Evolutionary conservation across 1,284 basidiomycete genomes (phyloP).

Genomic region (Mycena sp.): DNA sequence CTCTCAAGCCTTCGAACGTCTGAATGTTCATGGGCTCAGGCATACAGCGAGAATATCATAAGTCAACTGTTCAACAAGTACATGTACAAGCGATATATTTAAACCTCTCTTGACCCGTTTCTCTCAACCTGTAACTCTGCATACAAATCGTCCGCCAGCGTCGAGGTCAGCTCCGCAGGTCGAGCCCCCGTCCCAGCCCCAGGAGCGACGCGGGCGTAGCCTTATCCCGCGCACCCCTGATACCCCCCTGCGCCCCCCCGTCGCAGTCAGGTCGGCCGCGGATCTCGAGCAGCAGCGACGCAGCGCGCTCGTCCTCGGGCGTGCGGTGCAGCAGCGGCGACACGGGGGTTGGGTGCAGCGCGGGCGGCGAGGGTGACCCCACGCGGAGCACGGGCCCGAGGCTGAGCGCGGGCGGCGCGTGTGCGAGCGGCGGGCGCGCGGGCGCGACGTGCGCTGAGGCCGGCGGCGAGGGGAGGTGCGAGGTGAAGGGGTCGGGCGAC

Average conservation of each 20-base stretch:
- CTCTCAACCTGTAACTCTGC: too few relatives aligned
- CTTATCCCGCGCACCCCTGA: background rate
- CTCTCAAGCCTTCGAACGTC: too few relatives aligned
- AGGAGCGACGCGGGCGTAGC: slow-evolving; percentile 23
- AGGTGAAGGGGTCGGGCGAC: slow-evolving; percentile 47
- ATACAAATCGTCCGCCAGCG: too few relatives aligned
- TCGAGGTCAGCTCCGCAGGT: too few relatives aligned
- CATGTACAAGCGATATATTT: too few relatives aligned
- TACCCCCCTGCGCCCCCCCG: background rate
- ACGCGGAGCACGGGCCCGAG: slow-evolving; percentile 47
- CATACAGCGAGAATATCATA: too few relatives aligned
- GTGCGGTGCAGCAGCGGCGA: slow-evolving; percentile 51
- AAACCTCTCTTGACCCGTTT: too few relatives aligned
- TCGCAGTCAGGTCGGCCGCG: slow-evolving; percentile 39
- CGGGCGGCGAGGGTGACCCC: background rate
- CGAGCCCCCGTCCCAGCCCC: too few relatives aligned
- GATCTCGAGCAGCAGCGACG: slow-evolving; percentile 72
- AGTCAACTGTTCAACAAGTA: too few relatives aligned
- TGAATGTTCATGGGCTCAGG: too few relatives aligned
- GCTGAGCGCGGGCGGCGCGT: slow-evolving; percentile 45
- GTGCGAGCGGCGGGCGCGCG: slow-evolving; percentile 4
- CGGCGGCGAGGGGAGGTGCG: slow-evolving; percentile 55
- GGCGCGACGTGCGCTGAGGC: slow-evolving; percentile 53
- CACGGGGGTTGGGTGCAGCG: too few relatives aligned
- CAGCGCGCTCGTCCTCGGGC: slow-evolving; percentile 75